Evolutionary conservation across 192 early-diverging fungal species (phyloP), one percentile per base, ranked within the genome.

Genomic region (Coemansia sp.): DNA sequence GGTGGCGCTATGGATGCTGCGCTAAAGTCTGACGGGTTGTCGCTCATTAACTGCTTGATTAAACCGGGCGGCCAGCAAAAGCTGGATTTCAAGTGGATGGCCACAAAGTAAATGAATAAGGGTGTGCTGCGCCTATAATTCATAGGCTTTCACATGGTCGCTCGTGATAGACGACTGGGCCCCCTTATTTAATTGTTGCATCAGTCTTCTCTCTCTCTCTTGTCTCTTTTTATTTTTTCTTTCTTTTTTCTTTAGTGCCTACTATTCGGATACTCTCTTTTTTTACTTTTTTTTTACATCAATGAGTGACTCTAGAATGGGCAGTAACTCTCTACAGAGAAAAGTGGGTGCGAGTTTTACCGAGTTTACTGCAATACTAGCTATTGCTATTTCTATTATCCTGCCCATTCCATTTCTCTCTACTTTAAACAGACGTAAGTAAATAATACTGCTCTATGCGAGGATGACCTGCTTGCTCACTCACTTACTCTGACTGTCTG

Each of bases 11-110:
- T 90, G 9, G 67, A 79, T 9, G 57, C 63, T 7, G 81, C 88
- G 2, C 44, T 89, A 34, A 65, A 59, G 14, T 61, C 68, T 19
- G 61, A 86, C 39, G 80, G 82, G 7, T 69, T 88, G 46, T 84
- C 84, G 36, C 78, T 92, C 6, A 89, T 92, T 66, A 92, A 92
- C 74, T 88, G 87, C 54, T 54, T 89, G 34, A 90, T 92, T 69
- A 66, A 72, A 11, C 88, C 90, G 8, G 87, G 87, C 13, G 88
- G 88, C 17, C 64, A 73, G 83, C 85, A 77, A 83, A 90, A 80
- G 65, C 72, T 82, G 44, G 74, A 84, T 56, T 85, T 85, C 78
- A 78, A 83, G 0, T 85, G 84, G 84, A 81, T 85, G 84, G 29
- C 70, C 29, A 81, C 73, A 59, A 73, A 70, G 29, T 50, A 17